Evolutionary conservation across 805 yeast genomes (phyloP), one percentile per base, ranked within the genome.

Genomic region (Ogataea populi-albae): DNA sequence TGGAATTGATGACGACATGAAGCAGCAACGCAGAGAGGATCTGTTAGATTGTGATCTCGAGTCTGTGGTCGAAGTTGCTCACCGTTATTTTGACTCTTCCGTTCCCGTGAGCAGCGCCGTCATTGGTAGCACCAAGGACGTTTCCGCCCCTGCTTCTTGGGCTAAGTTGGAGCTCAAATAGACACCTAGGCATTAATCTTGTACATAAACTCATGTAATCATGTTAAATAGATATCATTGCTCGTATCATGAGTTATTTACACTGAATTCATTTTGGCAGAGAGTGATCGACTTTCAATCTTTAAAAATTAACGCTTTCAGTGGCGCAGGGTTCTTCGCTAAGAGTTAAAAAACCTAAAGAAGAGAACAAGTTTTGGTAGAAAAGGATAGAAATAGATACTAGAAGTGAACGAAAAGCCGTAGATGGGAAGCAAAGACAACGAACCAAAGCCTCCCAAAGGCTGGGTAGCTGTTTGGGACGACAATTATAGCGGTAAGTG

Each of bases 401-500:
- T 21, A 21, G 23, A 21, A 9, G 23, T 9, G 9, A 21, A 21
- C 23, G 23, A 21, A 9, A 21, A 9, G 11, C 17, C 9, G 20
- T 22, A 24, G 22, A 58, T 57, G 62, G 62, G 42, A 14, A 40
- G 47, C 18, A 46, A 43, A 32, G 45, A 46, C 16, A 38, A 32
- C 17, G 52, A 52, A 24, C 62, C 63, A 1, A 21, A 29, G 2
- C 59, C 52, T 14, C 63, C 61, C 2, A 37, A 38, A 7, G 63
- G 89, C 4, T 83, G 89, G 89, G 63, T 79, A 40, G 81, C 93
- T 27, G 78, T 79, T 32, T 79, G 75, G 62, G 88, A 82, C 53
- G 80, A 78, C 8, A 68, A 79, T 38, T 83, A 83, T 55, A 68
- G 47, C 23, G 59, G 59, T 52, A 46, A 34, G 59, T 45, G 12